Conservation (phyloP, 352 stramenopile species). For the Phytophthora citrophthora region DNA sequence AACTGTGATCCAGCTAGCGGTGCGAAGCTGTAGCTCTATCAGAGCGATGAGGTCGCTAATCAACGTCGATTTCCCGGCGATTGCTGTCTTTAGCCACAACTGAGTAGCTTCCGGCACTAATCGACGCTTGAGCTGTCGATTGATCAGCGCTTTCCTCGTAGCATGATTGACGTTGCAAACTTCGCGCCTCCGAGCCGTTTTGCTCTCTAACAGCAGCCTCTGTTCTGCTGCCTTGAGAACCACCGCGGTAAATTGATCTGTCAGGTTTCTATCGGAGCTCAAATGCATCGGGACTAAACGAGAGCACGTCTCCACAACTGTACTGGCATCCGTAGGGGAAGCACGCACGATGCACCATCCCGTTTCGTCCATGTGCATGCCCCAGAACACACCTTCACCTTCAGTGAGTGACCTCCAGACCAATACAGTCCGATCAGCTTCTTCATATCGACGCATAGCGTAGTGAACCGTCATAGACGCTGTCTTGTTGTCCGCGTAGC, state of each 20-base stretch:
- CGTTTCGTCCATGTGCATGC: constrained; percentile 20
- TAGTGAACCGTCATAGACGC: background rate
- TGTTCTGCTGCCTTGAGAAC: constrained; percentile 7
- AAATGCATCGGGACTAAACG: constrained; percentile 8
- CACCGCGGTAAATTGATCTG: constrained; percentile 11
- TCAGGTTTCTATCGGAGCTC: background rate
- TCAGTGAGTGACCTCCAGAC: constrained; percentile 16
- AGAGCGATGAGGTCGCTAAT: too few relatives aligned
- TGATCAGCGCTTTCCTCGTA: too few relatives aligned
- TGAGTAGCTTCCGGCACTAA: too few relatives aligned
- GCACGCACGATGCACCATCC: constrained; percentile 16
- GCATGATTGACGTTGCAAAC: too few relatives aligned
- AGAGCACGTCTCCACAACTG: constrained; percentile 10
- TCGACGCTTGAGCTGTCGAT: too few relatives aligned
- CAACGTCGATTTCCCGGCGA: too few relatives aligned
- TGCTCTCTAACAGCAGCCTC: too few relatives aligned
- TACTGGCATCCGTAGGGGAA: background rate
- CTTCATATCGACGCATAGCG: constrained; percentile 4
- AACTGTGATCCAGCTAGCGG: too few relatives aligned
- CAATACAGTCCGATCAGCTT: constrained; percentile 10
- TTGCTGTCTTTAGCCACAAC: too few relatives aligned
- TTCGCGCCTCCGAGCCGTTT: too few relatives aligned
- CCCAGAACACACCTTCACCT: constrained; percentile 8
- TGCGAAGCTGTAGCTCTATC: too few relatives aligned
- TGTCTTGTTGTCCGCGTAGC: background rate